Conservation (phyloP, 768 basidiomycete species). For the Tulasnella calospora region DNA sequence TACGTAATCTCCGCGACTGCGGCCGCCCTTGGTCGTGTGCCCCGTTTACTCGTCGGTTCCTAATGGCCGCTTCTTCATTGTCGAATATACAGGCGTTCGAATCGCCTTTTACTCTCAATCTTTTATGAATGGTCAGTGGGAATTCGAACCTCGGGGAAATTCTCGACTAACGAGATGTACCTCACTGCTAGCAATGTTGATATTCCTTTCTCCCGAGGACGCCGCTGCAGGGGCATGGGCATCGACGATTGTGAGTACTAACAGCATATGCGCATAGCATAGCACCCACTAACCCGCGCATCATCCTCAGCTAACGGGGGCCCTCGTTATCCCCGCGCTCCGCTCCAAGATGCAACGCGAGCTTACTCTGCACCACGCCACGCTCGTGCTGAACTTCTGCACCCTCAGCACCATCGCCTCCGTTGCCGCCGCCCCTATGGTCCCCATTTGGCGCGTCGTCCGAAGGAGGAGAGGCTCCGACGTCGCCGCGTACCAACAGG, state of each 20-base stretch:
- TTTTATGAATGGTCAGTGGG: constrained; percentile 13
- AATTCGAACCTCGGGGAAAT: no score
- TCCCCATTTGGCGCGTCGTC: constrained; percentile 25
- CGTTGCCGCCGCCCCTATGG: constrained; percentile 22
- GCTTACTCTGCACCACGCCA: constrained; percentile 24
- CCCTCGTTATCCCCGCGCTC: constrained; percentile 23
- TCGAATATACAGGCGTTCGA: constrained; percentile 18
- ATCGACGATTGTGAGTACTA: constrained; percentile 12
- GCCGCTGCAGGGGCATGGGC: constrained; percentile 25
- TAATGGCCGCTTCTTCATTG: neutral
- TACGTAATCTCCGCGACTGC: neutral
- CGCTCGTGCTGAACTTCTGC: constrained; percentile 25
- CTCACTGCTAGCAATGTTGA: neutral
- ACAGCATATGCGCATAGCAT: neutral
- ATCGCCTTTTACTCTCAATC: constrained; percentile 26
- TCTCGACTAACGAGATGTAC: no score
- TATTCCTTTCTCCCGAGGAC: constrained; percentile 24
- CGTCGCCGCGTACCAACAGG: neutral
- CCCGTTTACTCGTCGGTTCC: no score
- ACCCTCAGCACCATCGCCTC: constrained; percentile 26
- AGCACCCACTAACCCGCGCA: neutral
- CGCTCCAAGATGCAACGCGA: constrained; percentile 22
- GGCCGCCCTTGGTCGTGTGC: no score
- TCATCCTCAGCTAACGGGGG: constrained; percentile 6
- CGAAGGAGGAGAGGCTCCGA: neutral